phyloP scores from a whole-genome alignment of 495 filamentous ascomycete species.

The Aspergillus wentii region DNA sequence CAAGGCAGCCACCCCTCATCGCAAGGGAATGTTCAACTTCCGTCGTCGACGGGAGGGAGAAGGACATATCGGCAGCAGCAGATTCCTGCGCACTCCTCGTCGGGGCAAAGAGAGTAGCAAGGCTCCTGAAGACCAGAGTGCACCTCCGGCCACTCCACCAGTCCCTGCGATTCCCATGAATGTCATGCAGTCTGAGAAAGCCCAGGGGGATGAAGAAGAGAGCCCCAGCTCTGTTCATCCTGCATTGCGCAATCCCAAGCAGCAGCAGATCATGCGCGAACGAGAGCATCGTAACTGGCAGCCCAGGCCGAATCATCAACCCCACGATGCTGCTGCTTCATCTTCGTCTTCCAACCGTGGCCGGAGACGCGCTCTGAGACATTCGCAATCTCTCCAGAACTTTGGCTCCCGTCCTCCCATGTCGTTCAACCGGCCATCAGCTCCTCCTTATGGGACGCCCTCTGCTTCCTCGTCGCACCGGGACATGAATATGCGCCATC shows the following conservation, averaged over 20 bases:
- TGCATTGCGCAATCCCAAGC: constrained; percentile 8
- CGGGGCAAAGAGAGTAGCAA: constrained; percentile 7
- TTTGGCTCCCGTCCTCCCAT: not conserved
- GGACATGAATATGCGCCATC: no score
- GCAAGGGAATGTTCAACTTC: constrained; percentile 18
- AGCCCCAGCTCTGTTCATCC: constrained; percentile 20
- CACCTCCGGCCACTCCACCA: constrained; percentile 5
- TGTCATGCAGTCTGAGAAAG: not conserved
- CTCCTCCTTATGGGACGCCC: not conserved
- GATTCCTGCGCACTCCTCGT: constrained; percentile 9
- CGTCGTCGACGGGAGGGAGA: constrained; percentile 14
- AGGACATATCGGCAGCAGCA: constrained; percentile 7
- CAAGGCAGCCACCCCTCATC: constrained; percentile 13
- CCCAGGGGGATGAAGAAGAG: not conserved
- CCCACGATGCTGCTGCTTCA: not conserved
- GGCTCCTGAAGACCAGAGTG: not conserved
- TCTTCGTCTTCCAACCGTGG: not conserved
- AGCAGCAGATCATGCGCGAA: constrained; percentile 13
- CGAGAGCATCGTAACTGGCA: constrained; percentile 12
- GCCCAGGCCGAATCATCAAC: no score
- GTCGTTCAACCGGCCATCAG: not conserved
- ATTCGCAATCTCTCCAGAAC: constrained; percentile 5
- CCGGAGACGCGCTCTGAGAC: not conserved
- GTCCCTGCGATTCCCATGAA: constrained; percentile 10
- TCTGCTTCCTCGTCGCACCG: no score